Evolutionary conservation across 2,329 filamentous ascomycete genomes (phyloP), one percentile per base, ranked within the genome.

Genomic region (Cordyceps fumosorosea): DNA sequence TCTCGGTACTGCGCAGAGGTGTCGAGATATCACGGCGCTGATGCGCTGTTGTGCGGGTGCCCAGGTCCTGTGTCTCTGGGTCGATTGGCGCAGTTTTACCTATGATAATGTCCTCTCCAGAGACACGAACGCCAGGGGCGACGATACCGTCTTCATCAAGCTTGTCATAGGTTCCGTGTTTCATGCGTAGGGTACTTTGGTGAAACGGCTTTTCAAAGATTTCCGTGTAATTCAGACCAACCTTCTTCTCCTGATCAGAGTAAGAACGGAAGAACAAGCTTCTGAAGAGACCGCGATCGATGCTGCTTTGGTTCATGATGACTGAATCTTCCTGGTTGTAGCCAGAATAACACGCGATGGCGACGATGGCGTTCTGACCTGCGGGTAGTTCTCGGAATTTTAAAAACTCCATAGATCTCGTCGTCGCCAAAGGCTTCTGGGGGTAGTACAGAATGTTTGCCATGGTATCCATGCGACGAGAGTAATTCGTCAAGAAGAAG

Each of bases 301-400:
- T 98, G 76, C 92, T 96, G 78, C 92, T 97, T 79, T 99, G 95
- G 76, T 99, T 99, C 95, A 99, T 98, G 71, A 99, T 96, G 68
- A 99, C 93, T 67, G 95, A 99, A 86, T 99, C 95, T 91, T 99
- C 95, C 75, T 99, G 96, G 77, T 99, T 99, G 81, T 99, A 99
- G 64, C 95, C 95, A 60, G 93, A 96, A 78, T 99, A 99, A 74
- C 90, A 96, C 64, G 92, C 88, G 77, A 99, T 99, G 47, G 95
- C 96, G 14, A 99, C 95, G 69, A 99, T 99, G 22, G 95, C 95
- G 71, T 99, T 99, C 75, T 99, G 95, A 3, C 95, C 95, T 18
- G 95, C 95, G 20, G 95, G 95, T 63, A 99, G 81, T 76, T 99
- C 95, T 77, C 95, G 86, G 87, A 99, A 99, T 72, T 96, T 96